Conservation (phyloP, 2,329 filamentous ascomycete species). For the Colletotrichum cereale region DNA sequence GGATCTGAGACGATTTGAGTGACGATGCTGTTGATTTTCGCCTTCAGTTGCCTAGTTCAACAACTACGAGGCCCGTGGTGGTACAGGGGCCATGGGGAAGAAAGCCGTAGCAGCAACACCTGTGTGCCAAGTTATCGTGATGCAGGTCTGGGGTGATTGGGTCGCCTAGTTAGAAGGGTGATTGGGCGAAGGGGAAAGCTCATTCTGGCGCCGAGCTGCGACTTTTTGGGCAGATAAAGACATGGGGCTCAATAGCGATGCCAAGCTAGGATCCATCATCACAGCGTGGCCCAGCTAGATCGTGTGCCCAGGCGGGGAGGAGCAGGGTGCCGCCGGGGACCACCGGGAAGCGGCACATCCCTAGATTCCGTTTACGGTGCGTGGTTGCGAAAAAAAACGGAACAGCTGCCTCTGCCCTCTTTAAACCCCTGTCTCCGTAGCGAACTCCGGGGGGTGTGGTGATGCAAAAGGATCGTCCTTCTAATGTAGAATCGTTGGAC, state of each 20-base stretch:
- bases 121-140: slow-evolving; percentile 16
- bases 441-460: slow-evolving; percentile 24
- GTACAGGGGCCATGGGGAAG: slow-evolving; percentile 1
- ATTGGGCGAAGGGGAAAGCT: background rate
- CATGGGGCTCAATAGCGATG: slow-evolving; percentile 15
- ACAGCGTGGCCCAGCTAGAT: slow-evolving; percentile 28
- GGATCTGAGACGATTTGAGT: background rate
- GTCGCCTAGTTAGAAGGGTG: slow-evolving; percentile 9
- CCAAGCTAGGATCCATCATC: slow-evolving; percentile 37
- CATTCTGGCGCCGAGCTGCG: background rate
- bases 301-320: slow-evolving; percentile 20
- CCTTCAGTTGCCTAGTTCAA: slow-evolving; percentile 19
- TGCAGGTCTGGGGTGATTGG: slow-evolving; percentile 21
- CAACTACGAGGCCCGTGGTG: background rate
- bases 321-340: slow-evolving; percentile 29
- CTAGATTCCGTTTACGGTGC: slow-evolving; percentile 26
- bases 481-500: slow-evolving; percentile 25
- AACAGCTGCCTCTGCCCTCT: slow-evolving; percentile 15
- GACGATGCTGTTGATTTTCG: slow-evolving; percentile 4
- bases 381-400: slow-evolving; percentile 16
- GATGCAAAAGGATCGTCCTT: slow-evolving; percentile 27
- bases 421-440: slow-evolving; percentile 22
- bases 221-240: background rate
- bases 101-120: background rate
- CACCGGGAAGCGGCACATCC: slow-evolving; percentile 25